Conservation (phyloP, 768 basidiomycete genomes). For the Russula ochroleuca region DNA sequence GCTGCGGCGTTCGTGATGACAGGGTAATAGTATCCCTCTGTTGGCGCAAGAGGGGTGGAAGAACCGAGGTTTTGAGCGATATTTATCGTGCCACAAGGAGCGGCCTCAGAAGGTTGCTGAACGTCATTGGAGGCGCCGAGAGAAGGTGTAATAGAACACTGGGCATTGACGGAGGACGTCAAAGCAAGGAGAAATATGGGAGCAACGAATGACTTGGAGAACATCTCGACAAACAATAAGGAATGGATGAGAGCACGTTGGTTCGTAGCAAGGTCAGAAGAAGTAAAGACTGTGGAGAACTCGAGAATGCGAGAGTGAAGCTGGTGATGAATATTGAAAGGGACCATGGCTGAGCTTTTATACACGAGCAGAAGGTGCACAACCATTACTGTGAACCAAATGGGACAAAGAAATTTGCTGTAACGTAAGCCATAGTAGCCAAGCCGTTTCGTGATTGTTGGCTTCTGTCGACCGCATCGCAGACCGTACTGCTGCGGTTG, state of each 20-base stretch:
- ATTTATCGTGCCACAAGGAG: constrained; percentile 44
- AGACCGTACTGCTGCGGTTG: no score
- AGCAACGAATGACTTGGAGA: constrained; percentile 33
- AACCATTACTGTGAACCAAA: background rate
- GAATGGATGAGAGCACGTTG: background rate
- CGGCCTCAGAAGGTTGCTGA: constrained; percentile 32
- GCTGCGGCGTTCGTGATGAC: constrained; percentile 46
- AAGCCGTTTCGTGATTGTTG: background rate
- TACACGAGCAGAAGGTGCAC: background rate
- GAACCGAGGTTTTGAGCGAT: constrained; percentile 40
- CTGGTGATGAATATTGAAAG: background rate
- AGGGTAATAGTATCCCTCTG: constrained; percentile 42
- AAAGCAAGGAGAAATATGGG: constrained; percentile 36
- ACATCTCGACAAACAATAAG: constrained; percentile 22
- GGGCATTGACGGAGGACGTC: constrained; percentile 39
- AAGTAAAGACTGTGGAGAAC: constrained; percentile 4
- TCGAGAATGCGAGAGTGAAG: background rate
- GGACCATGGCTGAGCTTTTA: constrained; percentile 3
- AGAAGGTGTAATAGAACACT: constrained; percentile 42
- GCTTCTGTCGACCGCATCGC: background rate
- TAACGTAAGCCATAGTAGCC: background rate
- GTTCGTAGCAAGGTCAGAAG: background rate
- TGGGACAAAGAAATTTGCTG: background rate
- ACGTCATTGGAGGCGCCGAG: constrained; percentile 37
- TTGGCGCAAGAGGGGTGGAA: constrained; percentile 32